These are phyloP conservation scores for Corymbia maculata DNA, from an alignment of 345 rosid species.

Conservation along the genomic window DNA sequence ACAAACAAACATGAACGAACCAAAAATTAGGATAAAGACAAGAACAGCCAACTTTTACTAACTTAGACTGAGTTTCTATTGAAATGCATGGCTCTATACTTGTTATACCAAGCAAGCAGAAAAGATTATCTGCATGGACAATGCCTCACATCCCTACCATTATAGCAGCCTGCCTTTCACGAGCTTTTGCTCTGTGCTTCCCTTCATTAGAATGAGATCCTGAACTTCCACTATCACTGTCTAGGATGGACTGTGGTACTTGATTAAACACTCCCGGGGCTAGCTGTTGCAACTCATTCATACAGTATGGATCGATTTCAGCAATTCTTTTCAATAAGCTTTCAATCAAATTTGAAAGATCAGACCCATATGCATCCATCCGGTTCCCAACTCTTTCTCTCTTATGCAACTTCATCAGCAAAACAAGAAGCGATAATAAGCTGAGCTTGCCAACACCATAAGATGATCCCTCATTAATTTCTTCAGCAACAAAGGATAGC, in stretches of 20 bases:
- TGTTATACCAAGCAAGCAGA: not conserved
- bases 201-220: slow-evolving; percentile 44
- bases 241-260: slow-evolving; percentile 14
- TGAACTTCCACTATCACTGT: slow-evolving; percentile 34
- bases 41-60: not conserved
- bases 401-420: slow-evolving; percentile 56
- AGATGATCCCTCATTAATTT: slow-evolving; percentile 34
- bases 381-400: slow-evolving; percentile 31
- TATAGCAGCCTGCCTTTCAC: slow-evolving; percentile 86
- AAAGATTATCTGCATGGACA: not conserved
- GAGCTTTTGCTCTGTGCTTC: slow-evolving; percentile 79
- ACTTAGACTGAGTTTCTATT: not conserved
- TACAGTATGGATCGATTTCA: slow-evolving; percentile 58
- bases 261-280: slow-evolving; percentile 69
- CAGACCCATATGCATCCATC: slow-evolving; percentile 55
- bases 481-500: slow-evolving; percentile 56
- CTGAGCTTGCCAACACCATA: slow-evolving; percentile 50
- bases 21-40: not conserved
- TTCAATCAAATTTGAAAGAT: slow-evolving; percentile 66
- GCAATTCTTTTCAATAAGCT: slow-evolving; percentile 67
- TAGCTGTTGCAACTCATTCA: slow-evolving; percentile 55
- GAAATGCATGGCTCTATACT: not conserved
- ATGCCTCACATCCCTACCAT: slow-evolving; percentile 39
- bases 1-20: not conserved
- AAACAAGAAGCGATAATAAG: slow-evolving; percentile 85